Conservation (phyloP, 768 basidiomycete species). For the Fomitopsis pulvina region DNA sequence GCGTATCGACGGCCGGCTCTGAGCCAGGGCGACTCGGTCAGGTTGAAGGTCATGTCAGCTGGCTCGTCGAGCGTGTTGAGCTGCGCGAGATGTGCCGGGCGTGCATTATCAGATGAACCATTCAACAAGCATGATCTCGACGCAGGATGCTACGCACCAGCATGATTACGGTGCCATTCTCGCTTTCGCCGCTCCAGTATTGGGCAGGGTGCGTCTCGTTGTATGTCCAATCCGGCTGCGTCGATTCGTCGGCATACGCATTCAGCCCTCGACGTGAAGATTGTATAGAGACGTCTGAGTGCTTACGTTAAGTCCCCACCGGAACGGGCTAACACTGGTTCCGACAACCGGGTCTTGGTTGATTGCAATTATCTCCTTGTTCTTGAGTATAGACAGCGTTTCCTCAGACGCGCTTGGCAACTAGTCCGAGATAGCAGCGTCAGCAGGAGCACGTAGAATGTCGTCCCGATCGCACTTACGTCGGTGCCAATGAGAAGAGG, state of each 20-base stretch:
- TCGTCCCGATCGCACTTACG: constrained; percentile 13
- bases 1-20: constrained; percentile 58
- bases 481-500: constrained; percentile 57
- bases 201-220: constrained; percentile 52
- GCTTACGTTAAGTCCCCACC: constrained; percentile 60
- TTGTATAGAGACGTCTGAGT: too few species aligned
- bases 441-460: neutral
- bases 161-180: constrained; percentile 65
- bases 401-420: constrained; percentile 42
- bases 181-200: constrained; percentile 62
- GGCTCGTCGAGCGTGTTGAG: constrained; percentile 54
- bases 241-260: too few species aligned
- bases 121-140: neutral
- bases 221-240: constrained; percentile 31
- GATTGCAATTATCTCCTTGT: constrained; percentile 57
- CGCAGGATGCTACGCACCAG: constrained; percentile 32
- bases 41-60: constrained; percentile 51
- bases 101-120: neutral
- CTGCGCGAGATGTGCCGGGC: constrained; percentile 22
- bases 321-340: constrained; percentile 54
- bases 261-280: neutral
- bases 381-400: constrained; percentile 51
- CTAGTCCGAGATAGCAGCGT: constrained; percentile 20
- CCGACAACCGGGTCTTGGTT: constrained; percentile 62
- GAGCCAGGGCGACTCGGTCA: constrained; percentile 68